phyloP scores from a whole-genome alignment of 2,329 filamentous ascomycete species.

The Diaporthe eres region DNA sequence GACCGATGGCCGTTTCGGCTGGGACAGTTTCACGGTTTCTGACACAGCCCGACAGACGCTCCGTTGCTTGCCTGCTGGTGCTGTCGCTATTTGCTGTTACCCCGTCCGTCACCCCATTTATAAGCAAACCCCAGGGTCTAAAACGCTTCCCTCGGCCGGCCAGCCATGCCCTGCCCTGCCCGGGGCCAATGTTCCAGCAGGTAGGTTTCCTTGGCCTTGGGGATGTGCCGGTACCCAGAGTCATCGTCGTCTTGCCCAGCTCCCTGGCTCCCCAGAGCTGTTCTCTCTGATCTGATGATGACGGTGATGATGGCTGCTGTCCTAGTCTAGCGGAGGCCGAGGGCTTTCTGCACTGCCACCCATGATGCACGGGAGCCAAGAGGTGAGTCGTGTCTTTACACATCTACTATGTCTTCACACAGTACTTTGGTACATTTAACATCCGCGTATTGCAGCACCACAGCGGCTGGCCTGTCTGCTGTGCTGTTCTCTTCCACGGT shows the following conservation, averaged over 20 bases:
- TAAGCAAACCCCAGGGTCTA: slow-evolving; percentile 25
- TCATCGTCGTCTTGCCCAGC: background rate
- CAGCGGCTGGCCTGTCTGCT: background rate
- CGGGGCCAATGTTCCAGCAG: background rate
- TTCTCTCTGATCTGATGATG: slow-evolving; percentile 12
- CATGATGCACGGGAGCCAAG: slow-evolving; percentile 22
- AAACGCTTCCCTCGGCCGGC: slow-evolving; percentile 10
- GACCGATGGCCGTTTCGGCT: slow-evolving; percentile 30
- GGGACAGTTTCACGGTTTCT: slow-evolving; percentile 26
- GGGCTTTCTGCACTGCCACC: slow-evolving; percentile 57
- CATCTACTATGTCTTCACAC: background rate
- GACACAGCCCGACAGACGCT: slow-evolving; percentile 4
- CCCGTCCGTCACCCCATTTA: slow-evolving; percentile 2
- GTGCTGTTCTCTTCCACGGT: background rate
- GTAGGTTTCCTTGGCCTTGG: background rate
- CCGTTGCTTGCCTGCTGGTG: background rate
- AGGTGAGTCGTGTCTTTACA: slow-evolving; percentile 23
- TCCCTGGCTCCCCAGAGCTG: background rate
- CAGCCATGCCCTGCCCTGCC: slow-evolving; percentile 4
- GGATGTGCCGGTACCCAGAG: background rate
- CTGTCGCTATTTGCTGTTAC: background rate
- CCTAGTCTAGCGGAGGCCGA: slow-evolving; percentile 26
- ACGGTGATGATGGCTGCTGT: background rate
- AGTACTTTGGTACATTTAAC: background rate
- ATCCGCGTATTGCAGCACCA: background rate